Conservation (phyloP, 371 early-diverging fungal species). For the Rhizomucor pusillus region DNA sequence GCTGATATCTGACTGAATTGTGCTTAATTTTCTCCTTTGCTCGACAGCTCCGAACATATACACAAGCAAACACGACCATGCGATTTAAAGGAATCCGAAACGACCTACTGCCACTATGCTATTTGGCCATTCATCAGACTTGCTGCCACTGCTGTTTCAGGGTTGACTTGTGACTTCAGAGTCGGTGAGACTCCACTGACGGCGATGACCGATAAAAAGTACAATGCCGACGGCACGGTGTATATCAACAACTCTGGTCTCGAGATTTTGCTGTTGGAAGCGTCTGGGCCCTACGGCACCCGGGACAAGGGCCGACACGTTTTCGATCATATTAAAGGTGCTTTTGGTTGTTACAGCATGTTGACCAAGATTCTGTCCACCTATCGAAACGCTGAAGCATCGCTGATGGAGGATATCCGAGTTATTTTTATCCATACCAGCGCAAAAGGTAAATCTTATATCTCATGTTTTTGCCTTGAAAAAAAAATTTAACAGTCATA, state of each 20-base stretch:
- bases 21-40: too few species aligned
- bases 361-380: not conserved
- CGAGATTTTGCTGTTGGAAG: slow-evolving; percentile 7
- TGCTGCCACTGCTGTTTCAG: not conserved
- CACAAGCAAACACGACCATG: not conserved
- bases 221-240: slow-evolving; percentile 10
- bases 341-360: slow-evolving; percentile 7
- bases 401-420: not conserved
- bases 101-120: slow-evolving; percentile 8
- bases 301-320: not conserved
- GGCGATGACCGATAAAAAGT: not conserved
- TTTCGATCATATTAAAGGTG: slow-evolving; percentile 8
- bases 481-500: too few species aligned
- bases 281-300: not conserved
- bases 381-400: not conserved
- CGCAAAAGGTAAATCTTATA: slow-evolving; percentile 2
- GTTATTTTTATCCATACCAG: slow-evolving; percentile 7
- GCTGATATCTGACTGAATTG: too few species aligned
- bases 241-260: not conserved
- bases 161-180: slow-evolving; percentile 3
- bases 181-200: slow-evolving; percentile 7
- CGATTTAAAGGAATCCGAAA: slow-evolving; percentile 5
- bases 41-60: slow-evolving; percentile 8
- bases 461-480: not conserved
- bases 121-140: slow-evolving; percentile 4